Conservation (phyloP, 257 asterid species). For the Solanum acaule region DNA sequence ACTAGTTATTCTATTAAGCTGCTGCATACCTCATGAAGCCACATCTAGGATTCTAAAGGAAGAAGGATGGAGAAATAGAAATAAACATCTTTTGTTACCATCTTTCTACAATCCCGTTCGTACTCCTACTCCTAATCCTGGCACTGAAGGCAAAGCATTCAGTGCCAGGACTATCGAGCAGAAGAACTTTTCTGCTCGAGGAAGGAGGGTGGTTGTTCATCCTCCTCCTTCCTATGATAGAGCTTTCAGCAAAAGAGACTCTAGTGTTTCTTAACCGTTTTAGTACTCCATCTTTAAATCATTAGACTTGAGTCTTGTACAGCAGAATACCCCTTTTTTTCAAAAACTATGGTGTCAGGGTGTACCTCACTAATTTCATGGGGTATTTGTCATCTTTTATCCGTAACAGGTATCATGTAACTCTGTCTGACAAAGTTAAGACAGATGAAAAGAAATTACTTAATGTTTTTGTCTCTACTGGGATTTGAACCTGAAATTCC, state of each 20-base stretch:
- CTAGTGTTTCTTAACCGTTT: neutral
- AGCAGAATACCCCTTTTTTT: neutral
- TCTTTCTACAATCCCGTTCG: neutral
- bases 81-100: neutral
- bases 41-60: neutral
- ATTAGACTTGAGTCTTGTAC: neutral
- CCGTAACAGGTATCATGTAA: fast-evolving
- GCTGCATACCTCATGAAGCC: neutral
- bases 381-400: neutral
- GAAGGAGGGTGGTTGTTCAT: neutral
- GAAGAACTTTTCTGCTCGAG: constrained; percentile 29
- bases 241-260: neutral
- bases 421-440: neutral
- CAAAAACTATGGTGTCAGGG: neutral
- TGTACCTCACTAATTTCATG: neutral
- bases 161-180: constrained; percentile 7
- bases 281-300: neutral
- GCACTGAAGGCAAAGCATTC: constrained; percentile 20
- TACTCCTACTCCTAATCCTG: constrained; percentile 5
- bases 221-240: neutral
- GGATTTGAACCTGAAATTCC: neutral
- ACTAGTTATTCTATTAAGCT: neutral
- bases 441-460: neutral
- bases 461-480: neutral
- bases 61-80: neutral